Percentiles rank a stretch among this genome's conserved stretches.
phyloP scores from a whole-genome alignment of 306 rosid species.

The Potentilla sterilis region DNA sequence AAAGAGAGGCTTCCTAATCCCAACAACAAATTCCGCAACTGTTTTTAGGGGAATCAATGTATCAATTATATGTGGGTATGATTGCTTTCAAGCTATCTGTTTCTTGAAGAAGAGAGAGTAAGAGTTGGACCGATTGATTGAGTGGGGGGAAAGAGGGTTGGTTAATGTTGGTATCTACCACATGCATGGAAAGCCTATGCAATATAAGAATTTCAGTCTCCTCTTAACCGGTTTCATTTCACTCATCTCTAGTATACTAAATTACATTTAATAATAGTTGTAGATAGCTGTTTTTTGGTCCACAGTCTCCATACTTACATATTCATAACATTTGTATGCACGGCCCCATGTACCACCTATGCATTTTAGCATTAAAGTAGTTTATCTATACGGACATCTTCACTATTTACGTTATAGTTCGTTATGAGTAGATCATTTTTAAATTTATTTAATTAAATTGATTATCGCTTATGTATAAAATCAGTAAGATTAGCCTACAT shows the following conservation, averaged over 20 bases:
- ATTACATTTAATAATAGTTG: neutral
- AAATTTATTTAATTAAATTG: too few species aligned
- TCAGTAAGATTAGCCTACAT: too few species aligned
- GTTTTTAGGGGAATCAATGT: neutral
- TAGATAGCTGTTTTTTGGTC: neutral
- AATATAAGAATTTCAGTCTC: neutral
- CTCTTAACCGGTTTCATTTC: neutral
- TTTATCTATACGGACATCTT: too few species aligned
- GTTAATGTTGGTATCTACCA: slow-evolving; percentile 39
- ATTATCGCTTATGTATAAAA: too few species aligned
- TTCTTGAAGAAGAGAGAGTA: slow-evolving; percentile 20
- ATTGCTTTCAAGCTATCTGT: slow-evolving; percentile 24
- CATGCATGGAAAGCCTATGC: slow-evolving; percentile 28
- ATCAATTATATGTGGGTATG: neutral
- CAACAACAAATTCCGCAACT: slow-evolving; percentile 32
- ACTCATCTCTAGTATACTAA: neutral
- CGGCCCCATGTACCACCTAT: too few species aligned
- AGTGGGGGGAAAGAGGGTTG: slow-evolving; percentile 17
- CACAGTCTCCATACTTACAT: neutral
- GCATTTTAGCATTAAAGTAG: too few species aligned
- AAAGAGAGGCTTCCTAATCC: slow-evolving; percentile 4
- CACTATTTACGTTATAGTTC: too few species aligned
- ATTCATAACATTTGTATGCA: too few species aligned
- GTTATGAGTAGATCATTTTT: too few species aligned
- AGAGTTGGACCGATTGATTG: neutral